phyloP scores from a whole-genome alignment of 768 basidiomycete species.

The Russula sp. region DNA sequence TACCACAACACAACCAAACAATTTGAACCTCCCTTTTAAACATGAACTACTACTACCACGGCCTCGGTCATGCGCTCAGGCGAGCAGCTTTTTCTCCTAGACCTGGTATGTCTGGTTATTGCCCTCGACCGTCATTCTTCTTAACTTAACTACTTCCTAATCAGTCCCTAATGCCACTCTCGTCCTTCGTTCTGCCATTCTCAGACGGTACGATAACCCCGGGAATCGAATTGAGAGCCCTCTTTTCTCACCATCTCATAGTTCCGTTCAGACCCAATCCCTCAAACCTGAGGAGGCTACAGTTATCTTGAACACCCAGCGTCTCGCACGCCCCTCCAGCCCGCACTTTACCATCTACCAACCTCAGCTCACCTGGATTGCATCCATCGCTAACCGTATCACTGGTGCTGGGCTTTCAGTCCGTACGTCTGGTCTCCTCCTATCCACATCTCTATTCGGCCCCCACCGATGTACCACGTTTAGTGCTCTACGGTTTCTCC shows the following conservation, averaged over 20 bases:
- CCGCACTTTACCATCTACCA: conserved; percentile 98
- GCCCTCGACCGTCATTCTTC: background rate
- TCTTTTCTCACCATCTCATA: conserved; percentile 24
- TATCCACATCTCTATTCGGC: background rate
- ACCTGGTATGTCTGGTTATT: conserved; percentile 27
- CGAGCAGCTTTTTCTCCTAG: conserved; percentile 39
- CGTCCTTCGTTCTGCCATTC: conserved; percentile 11
- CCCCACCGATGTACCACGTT: background rate
- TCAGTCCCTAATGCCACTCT: conserved; percentile 24
- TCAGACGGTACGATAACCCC: conserved; percentile 24
- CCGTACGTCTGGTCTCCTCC: conserved; percentile 43
- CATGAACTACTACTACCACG: conserved; percentile 40
- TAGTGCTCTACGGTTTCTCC: conserved; percentile 85
- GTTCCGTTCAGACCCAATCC: conserved; percentile 60
- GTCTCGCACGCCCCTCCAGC: conserved; percentile 80
- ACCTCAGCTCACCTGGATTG: conserved; percentile 86
- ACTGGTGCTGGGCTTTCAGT: conserved; percentile 77
- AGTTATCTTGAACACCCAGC: conserved; percentile 80
- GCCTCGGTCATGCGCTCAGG: conserved; percentile 52
- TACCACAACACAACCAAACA: too few relatives aligned
- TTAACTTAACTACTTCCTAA: background rate
- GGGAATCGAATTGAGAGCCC: background rate
- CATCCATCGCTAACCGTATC: conserved; percentile 81
- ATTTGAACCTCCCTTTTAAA: too few relatives aligned
- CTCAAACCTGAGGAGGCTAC: conserved; percentile 50